Conservation (phyloP, 257 asterid genomes). For the Solanum neorickii region DNA sequence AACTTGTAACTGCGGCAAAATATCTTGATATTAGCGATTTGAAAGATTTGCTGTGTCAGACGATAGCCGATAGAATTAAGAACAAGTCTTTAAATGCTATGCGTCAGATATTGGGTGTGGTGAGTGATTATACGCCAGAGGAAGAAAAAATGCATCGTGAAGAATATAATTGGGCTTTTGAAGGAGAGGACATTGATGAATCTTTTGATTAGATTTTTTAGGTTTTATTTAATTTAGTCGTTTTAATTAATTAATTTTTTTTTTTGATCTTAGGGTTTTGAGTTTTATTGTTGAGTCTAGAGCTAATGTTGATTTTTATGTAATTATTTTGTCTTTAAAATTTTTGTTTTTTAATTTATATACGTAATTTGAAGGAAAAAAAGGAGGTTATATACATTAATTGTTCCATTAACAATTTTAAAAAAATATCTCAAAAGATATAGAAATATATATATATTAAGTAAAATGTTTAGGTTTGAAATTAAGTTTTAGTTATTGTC, state of each 20-base stretch:
- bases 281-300: too few relatives aligned
- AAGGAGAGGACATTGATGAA: background rate
- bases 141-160: slow-evolving; percentile 1
- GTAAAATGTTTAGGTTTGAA: too few relatives aligned
- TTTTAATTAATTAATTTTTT: background rate
- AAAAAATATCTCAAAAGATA: too few relatives aligned
- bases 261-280: too few relatives aligned
- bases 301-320: too few relatives aligned
- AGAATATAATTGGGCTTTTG: background rate
- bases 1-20: background rate
- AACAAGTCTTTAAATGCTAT: background rate
- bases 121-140: slow-evolving; percentile 2
- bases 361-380: too few relatives aligned
- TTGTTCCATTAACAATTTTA: too few relatives aligned
- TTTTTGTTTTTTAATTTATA: too few relatives aligned
- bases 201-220: background rate
- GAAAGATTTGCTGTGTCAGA: background rate
- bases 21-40: background rate
- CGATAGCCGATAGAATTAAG: background rate
- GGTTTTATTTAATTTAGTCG: background rate
- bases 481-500: too few relatives aligned
- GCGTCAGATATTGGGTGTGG: background rate
- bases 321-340: too few relatives aligned
- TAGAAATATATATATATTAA: too few relatives aligned
- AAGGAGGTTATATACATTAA: too few relatives aligned